Conservation (phyloP, 768 basidiomycete genomes). For the Amanita muscaria region DNA sequence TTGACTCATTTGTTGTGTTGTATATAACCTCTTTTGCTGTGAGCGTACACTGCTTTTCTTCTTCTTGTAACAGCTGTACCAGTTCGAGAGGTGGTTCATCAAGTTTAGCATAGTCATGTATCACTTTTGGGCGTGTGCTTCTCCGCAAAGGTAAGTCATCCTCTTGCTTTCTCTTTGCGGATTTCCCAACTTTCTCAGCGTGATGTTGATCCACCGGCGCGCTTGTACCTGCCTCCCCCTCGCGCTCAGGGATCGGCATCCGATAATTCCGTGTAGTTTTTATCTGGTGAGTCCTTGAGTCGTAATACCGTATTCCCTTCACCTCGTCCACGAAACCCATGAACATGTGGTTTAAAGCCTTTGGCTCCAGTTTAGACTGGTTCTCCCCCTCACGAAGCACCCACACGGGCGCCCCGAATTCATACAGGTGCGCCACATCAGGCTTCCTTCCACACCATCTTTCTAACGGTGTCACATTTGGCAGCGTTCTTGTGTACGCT, state of each 20-base stretch:
- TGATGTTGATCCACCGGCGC: background rate
- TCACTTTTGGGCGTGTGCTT: background rate
- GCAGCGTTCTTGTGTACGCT: slow-evolving; percentile 8
- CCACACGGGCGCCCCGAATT: slow-evolving; percentile 13
- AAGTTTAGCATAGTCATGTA: background rate
- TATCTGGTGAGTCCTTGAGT: background rate
- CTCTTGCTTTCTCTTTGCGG: no score
- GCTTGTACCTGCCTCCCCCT: background rate
- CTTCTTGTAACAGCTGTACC: background rate
- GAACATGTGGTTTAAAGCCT: background rate
- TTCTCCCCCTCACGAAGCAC: background rate
- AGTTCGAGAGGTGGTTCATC: no score
- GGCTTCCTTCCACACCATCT: slow-evolving; percentile 14
- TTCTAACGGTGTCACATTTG: slow-evolving; percentile 13
- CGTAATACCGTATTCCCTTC: background rate
- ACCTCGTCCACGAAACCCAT: background rate
- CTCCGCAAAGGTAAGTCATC: background rate
- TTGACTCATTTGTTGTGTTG: no score
- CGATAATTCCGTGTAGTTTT: background rate
- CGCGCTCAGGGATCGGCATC: background rate
- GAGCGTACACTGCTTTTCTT: no score
- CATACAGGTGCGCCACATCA: slow-evolving; percentile 17
- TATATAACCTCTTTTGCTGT: no score
- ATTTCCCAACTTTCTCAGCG: no score
- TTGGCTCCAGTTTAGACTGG: background rate